These are phyloP conservation scores for Paxillus rubicundulus DNA, from an alignment of 768 basidiomycete genomes.

Conservation along the genomic window DNA sequence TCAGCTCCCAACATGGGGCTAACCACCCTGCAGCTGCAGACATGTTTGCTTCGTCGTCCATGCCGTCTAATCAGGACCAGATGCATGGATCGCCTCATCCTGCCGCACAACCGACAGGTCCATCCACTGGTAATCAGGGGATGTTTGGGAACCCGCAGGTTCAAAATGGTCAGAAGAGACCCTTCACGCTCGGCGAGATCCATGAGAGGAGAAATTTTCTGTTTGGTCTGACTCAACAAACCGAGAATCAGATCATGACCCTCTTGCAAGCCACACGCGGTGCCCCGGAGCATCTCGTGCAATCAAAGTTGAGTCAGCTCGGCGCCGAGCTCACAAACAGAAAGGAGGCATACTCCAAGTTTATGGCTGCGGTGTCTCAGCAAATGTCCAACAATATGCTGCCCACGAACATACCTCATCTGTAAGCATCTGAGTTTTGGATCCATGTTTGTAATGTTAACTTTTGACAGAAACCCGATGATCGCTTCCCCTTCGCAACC, in stretches of 20 bases:
- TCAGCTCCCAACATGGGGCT: constrained; percentile 34
- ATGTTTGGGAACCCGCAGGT: constrained; percentile 18
- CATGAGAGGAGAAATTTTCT: constrained; percentile 22
- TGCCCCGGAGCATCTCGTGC: constrained; percentile 14
- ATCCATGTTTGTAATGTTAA: constrained; percentile 5
- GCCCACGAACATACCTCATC: constrained; percentile 25
- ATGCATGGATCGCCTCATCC: constrained; percentile 52
- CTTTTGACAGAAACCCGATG: constrained; percentile 18
- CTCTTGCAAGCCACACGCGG: constrained; percentile 11
- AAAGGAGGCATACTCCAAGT: constrained; percentile 40
- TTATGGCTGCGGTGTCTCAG: constrained; percentile 30
- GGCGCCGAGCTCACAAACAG: constrained; percentile 25
- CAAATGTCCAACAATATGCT: constrained; percentile 24
- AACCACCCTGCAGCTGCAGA: constrained; percentile 41
- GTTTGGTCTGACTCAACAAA: constrained; percentile 4
- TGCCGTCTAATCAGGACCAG: constrained; percentile 39
- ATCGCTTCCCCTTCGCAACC: constrained; percentile 15
- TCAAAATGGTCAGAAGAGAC: constrained; percentile 25
- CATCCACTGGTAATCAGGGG: constrained; percentile 15
- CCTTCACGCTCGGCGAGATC: constrained; percentile 19
- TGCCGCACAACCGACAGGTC: constrained; percentile 17
- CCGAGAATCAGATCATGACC: constrained; percentile 11
- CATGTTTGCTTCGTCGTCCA: constrained; percentile 47
- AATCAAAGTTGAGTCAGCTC: constrained; percentile 16
- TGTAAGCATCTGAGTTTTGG: constrained; percentile 29